phyloP scores from a whole-genome alignment of 371 early-diverging fungal species.

The Apophysomyces elegans region DNA sequence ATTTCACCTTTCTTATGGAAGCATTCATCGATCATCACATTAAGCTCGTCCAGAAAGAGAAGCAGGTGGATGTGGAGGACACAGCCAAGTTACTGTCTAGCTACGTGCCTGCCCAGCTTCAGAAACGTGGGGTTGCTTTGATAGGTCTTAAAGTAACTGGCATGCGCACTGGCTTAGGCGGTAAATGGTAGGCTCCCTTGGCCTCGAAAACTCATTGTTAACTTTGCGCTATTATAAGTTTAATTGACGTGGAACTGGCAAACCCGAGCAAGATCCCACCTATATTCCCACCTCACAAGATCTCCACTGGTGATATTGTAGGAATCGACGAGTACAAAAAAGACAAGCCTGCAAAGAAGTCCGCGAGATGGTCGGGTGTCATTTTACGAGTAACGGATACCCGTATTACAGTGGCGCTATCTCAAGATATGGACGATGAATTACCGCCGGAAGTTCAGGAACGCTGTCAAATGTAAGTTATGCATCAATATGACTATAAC shows the following conservation, averaged over 20 bases:
- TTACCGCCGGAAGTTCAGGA: slow-evolving; percentile 70
- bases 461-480: slow-evolving; percentile 65
- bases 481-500: neutral
- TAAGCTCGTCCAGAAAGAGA: slow-evolving; percentile 64
- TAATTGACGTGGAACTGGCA: slow-evolving; percentile 71
- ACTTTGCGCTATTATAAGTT: slow-evolving; percentile 29
- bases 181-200: slow-evolving; percentile 56
- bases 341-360: slow-evolving; percentile 45
- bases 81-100: slow-evolving; percentile 52
- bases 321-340: slow-evolving; percentile 65
- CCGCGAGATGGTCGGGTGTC: slow-evolving; percentile 51
- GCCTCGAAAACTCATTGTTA: slow-evolving; percentile 3
- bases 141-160: slow-evolving; percentile 67
- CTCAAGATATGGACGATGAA: slow-evolving; percentile 57
- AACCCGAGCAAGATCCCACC: slow-evolving; percentile 55
- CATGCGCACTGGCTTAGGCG: slow-evolving; percentile 79
- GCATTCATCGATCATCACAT: slow-evolving; percentile 56
- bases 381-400: slow-evolving; percentile 64
- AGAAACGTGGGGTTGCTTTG: slow-evolving; percentile 71
- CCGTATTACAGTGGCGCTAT: slow-evolving; percentile 67
- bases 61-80: slow-evolving; percentile 67
- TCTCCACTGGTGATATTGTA: slow-evolving; percentile 80
- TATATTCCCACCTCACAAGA: slow-evolving; percentile 65
- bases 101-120: slow-evolving; percentile 65
- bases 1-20: slow-evolving; percentile 18